Evolutionary conservation across 2,329 filamentous ascomycete species (phyloP).

Genomic region (Immersiporthe knoxdaviesiana): DNA sequence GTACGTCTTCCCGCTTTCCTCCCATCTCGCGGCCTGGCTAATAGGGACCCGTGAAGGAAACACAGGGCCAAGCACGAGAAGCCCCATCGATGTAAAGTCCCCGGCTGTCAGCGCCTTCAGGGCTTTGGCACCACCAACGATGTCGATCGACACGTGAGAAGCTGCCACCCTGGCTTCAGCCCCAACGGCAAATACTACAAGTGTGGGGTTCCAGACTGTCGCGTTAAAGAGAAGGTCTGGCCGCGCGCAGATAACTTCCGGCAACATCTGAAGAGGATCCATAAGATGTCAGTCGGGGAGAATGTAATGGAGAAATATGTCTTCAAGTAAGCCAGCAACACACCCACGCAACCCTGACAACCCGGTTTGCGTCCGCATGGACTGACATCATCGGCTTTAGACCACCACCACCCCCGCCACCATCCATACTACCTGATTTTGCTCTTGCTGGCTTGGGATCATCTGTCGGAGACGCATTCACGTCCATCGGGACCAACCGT

Average conservation of each 20-base stretch:
- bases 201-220: conserved; percentile 62
- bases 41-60: conserved; percentile 63
- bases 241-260: conserved; percentile 85
- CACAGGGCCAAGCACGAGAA: conserved; percentile 73
- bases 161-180: conserved; percentile 61
- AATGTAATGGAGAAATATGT: conserved; percentile 44
- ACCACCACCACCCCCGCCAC: background rate
- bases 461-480: conserved; percentile 13
- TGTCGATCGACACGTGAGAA: conserved; percentile 75
- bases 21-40: background rate
- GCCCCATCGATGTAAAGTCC: conserved; percentile 63
- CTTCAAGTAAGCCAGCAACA: conserved; percentile 34
- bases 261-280: conserved; percentile 73
- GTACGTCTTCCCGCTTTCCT: conserved; percentile 42
- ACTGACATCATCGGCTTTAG: conserved; percentile 3
- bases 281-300: conserved; percentile 47
- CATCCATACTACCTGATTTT: conserved; percentile 14
- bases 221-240: conserved; percentile 70
- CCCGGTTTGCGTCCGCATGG: background rate
- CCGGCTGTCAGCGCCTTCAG: conserved; percentile 58
- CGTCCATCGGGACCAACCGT: conserved; percentile 6
- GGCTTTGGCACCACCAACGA: conserved; percentile 85
- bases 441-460: conserved; percentile 30
- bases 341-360: background rate
- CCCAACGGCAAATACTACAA: conserved; percentile 57